These are phyloP conservation scores for Simplicillium aogashimaense DNA, from an alignment of 2,329 filamentous ascomycete species.

Conservation along the genomic window DNA sequence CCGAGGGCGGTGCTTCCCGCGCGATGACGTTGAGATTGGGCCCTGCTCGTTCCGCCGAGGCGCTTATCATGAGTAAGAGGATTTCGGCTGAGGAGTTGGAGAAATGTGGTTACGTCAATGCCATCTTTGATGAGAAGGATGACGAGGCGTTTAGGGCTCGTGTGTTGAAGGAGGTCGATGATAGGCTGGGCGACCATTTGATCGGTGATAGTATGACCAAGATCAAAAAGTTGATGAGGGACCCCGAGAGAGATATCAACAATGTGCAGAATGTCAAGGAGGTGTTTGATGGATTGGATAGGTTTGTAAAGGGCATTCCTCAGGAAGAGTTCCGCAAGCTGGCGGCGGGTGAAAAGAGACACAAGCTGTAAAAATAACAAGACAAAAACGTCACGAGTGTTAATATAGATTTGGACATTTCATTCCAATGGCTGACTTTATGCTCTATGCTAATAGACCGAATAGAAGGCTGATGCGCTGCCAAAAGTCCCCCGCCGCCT, in stretches of 20 bases:
- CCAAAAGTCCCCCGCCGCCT: constrained; percentile 67
- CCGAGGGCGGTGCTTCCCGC: constrained; percentile 73
- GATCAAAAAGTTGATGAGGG: constrained; percentile 76
- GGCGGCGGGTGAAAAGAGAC: constrained; percentile 80
- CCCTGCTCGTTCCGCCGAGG: constrained; percentile 77
- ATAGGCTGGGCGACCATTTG: constrained; percentile 70
- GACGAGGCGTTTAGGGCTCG: constrained; percentile 57
- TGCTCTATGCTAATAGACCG: constrained; percentile 50
- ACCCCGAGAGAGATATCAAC: constrained; percentile 60
- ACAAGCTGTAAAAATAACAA: constrained; percentile 59
- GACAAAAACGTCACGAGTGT: not conserved
- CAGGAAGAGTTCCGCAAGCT: constrained; percentile 84
- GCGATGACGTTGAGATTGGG: constrained; percentile 76
- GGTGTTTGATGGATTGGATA: constrained; percentile 74
- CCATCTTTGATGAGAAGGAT: constrained; percentile 59
- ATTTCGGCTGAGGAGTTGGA: constrained; percentile 67
- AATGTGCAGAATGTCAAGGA: constrained; percentile 74
- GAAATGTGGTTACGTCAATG: constrained; percentile 74
- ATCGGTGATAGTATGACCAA: constrained; percentile 67
- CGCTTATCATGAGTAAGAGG: constrained; percentile 78
- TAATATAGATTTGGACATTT: constrained; percentile 1
- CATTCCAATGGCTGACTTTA: not conserved
- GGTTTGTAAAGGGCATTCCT: constrained; percentile 71
- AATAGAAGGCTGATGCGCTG: constrained; percentile 75
- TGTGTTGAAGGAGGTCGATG: constrained; percentile 73